Percentiles rank a stretch among this genome's conserved stretches.
These are phyloP conservation scores for Pythium dissotocum DNA, from an alignment of 352 stramenopile species.

Conservation along the genomic window DNA sequence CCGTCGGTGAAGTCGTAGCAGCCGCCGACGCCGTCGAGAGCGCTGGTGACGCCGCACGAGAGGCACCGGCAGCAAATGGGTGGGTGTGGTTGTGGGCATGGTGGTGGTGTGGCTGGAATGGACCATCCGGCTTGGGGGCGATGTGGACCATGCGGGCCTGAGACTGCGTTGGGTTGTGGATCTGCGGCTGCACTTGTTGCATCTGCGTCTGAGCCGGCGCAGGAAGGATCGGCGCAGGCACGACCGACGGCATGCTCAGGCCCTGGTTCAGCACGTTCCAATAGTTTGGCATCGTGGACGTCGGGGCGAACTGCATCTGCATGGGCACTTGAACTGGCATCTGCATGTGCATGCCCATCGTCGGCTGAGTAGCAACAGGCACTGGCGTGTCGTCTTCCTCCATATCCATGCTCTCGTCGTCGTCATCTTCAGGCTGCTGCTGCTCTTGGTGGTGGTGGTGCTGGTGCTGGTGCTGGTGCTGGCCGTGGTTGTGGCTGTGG, in stretches of 20 bases:
- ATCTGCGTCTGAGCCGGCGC: constrained; percentile 1
- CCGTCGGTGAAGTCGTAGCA: constrained; percentile 5
- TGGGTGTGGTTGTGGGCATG: neutral
- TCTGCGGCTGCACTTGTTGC: constrained; percentile 14
- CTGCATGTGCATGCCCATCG: constrained; percentile 11
- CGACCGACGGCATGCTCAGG: constrained; percentile 27
- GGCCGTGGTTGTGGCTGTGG: neutral
- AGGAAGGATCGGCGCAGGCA: constrained; percentile 11
- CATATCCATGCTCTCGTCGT: constrained; percentile 22
- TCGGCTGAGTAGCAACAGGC: neutral
- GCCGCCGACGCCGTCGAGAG: constrained; percentile 5
- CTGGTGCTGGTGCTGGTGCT: neutral
- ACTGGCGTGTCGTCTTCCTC: constrained; percentile 10
- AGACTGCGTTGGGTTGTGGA: constrained; percentile 29
- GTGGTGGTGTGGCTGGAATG: neutral
- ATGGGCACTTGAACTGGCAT: constrained; percentile 17
- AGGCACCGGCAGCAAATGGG: constrained; percentile 13
- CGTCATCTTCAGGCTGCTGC: constrained; percentile 1
- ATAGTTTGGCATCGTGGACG: constrained; percentile 82
- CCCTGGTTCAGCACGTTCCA: constrained; percentile 86
- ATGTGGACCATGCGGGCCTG: constrained; percentile 68
- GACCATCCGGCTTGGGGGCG: constrained; percentile 61
- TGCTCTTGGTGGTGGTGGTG: neutral
- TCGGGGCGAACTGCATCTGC: constrained; percentile 54
- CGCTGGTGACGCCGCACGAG: constrained; percentile 12